Base-by-base conservation (phyloP, 2,329 filamentous ascomycete genomes). In the Fusarium sp. region DNA sequence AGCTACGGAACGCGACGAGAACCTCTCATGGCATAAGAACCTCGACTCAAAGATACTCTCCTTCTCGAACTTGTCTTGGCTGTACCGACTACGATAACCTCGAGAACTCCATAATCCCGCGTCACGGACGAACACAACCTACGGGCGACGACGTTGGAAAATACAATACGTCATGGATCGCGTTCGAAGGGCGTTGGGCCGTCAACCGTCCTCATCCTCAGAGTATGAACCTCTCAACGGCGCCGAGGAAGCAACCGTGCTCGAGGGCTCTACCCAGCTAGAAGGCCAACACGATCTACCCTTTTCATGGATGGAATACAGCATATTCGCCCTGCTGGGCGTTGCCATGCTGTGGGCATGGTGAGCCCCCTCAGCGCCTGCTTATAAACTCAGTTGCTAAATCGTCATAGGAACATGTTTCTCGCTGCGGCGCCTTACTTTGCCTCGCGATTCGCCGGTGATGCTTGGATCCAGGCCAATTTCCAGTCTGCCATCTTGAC, bases 301-400 rank as follows among this genome's bases (percentile, higher is more conserved):
- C 20, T 98, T 98, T 84, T 97, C 94, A 71, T 95, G 93, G 91
- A 79, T 94, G 38, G 94, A 97, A 81, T 99, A 98, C 83, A 85
- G 84, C 76, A 92, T 98, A 79, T 98, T 98, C 82, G 86, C 93
- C 64, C 85, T 98, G 59, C 86, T 98, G 29, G 96, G 96, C 59
- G 88, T 98, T 65, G 94, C 95, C 61, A 98, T 98, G 96, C 88
- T 98, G 51, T 98, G 96, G 96, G 95, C 96, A 64, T 98, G 96
- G 96, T 97, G 89, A 76, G 89, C 20, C 24, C 22, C 22, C 36
- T 6, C 17, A 56, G 10, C 11, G 24, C 6, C 16, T 22, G 36
- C 29, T n/a, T 7, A 29, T 60, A 61, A 59, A 33, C 38, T 16
- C 27, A 20, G 53, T 62, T 59, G 56, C 64, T 72, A 51, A 72